phyloP scores from a whole-genome alignment of 1,284 basidiomycete genomes.

The Pseudozyma pruni region DNA sequence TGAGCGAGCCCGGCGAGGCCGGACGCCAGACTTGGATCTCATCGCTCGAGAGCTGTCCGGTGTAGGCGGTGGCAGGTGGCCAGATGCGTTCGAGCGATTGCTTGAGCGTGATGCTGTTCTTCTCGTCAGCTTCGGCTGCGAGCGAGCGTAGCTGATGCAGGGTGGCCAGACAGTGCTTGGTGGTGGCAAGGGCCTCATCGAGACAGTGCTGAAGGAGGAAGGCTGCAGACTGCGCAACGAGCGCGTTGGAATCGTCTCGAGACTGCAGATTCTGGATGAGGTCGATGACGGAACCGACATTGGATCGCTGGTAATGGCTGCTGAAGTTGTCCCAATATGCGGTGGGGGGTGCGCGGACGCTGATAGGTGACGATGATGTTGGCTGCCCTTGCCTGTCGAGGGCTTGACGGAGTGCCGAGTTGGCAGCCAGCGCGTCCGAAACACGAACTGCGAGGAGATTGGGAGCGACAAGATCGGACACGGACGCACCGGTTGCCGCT shows the following conservation, averaged over 20 bases:
- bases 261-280: constrained; percentile 16
- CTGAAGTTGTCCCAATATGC: constrained; percentile 40
- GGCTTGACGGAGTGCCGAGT: constrained; percentile 33
- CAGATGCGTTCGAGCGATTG: constrained; percentile 37
- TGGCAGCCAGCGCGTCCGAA: constrained; percentile 29
- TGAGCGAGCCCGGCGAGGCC: constrained; percentile 20
- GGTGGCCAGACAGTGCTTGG: constrained; percentile 14
- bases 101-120: constrained; percentile 18
- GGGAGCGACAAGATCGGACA: constrained; percentile 22
- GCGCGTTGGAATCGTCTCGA: constrained; percentile 10
- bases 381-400: constrained; percentile 16
- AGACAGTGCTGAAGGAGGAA: constrained; percentile 41
- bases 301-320: constrained; percentile 37
- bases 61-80: constrained; percentile 31
- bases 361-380: background rate
- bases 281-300: constrained; percentile 26
- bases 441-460: constrained; percentile 17
- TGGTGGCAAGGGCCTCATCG: constrained; percentile 35
- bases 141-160: constrained; percentile 33
- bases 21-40: constrained; percentile 36
- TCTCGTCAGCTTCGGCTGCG: constrained; percentile 14
- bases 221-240: constrained; percentile 26
- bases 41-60: constrained; percentile 23
- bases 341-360: background rate
- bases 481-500: constrained; percentile 20